phyloP scores from a whole-genome alignment of 192 early-diverging fungal genomes.

The Obelidium mucronatum region DNA sequence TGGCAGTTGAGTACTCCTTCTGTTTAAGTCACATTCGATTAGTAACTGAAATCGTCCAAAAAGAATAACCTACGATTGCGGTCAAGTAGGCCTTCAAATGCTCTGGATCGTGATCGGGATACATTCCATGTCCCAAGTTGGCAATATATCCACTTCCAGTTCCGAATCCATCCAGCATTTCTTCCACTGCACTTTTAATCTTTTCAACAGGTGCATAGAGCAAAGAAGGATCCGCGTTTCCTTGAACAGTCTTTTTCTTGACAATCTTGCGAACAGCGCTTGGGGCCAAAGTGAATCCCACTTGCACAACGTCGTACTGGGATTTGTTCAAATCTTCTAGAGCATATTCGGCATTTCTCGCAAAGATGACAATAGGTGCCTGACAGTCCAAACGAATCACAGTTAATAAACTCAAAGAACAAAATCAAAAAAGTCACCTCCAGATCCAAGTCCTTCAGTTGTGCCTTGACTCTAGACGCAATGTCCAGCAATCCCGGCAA shows the following conservation, averaged over 20 bases:
- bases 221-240: conserved; percentile 92
- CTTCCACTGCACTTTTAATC: conserved; percentile 74
- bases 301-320: conserved; percentile 85
- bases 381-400: no score
- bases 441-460: conserved; percentile 39
- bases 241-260: conserved; percentile 79
- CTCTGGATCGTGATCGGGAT: conserved; percentile 75
- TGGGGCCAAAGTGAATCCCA: conserved; percentile 93
- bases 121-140: conserved; percentile 97
- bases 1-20: conserved; percentile 17
- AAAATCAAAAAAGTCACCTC: not conserved
- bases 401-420: not conserved
- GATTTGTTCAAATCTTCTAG: conserved; percentile 67
- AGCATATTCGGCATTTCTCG: conserved; percentile 90
- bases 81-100: conserved; percentile 54
- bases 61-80: conserved; percentile 51
- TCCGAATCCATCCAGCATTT: conserved; percentile 87
- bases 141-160: conserved; percentile 78
- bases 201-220: conserved; percentile 79
- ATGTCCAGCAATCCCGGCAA: conserved; percentile 92
- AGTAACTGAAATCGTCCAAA: no score
- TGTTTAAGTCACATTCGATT: no score
- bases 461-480: conserved; percentile 74
- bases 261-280: conserved; percentile 59
- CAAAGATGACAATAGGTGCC: conserved; percentile 94